These are phyloP conservation scores for Elongisporangium senticosum DNA, from an alignment of 352 stramenopile species.

Conservation along the genomic window DNA sequence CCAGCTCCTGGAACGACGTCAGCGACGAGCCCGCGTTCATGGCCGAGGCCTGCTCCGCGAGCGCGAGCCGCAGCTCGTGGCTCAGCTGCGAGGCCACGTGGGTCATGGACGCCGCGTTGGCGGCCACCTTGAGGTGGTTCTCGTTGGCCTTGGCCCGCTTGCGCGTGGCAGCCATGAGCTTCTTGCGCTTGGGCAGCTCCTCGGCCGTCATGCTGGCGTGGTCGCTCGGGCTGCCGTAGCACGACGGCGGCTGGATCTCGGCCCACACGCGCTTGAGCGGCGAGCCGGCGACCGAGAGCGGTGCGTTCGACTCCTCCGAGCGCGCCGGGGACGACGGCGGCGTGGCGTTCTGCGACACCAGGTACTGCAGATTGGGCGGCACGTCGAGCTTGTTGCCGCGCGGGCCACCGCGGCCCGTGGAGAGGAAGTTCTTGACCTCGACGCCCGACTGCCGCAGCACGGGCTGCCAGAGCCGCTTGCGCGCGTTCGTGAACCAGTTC, in stretches of 20 bases:
- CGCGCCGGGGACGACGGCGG: constrained; percentile 25
- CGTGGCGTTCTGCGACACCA: constrained; percentile 31
- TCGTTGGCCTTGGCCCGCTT: constrained; percentile 36
- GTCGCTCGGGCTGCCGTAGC: no score
- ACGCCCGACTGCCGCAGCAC: constrained; percentile 81
- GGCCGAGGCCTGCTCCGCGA: constrained; percentile 9
- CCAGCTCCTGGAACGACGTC: constrained; percentile 55
- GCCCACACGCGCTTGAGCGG: constrained; percentile 56
- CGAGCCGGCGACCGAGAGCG: constrained; percentile 22
- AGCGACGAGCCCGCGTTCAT: background rate
- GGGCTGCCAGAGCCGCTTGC: constrained; percentile 82
- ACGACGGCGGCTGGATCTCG: constrained; percentile 25
- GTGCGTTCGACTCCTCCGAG: constrained; percentile 5
- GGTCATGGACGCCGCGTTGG: constrained; percentile 6
- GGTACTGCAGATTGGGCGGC: constrained; percentile 46
- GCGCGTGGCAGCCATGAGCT: constrained; percentile 15
- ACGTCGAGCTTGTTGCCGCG: constrained; percentile 78
- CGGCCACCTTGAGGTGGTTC: background rate
- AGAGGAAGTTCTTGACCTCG: constrained; percentile 88
- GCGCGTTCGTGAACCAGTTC: constrained; percentile 89
- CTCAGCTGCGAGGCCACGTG: constrained; percentile 25
- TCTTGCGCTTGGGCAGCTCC: constrained; percentile 29
- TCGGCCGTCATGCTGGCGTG: constrained; percentile 6
- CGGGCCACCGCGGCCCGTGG: constrained; percentile 70
- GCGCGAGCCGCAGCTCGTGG: constrained; percentile 26